Conservation (phyloP, 2,329 filamentous ascomycete genomes). For the Calonectria crousiana region DNA sequence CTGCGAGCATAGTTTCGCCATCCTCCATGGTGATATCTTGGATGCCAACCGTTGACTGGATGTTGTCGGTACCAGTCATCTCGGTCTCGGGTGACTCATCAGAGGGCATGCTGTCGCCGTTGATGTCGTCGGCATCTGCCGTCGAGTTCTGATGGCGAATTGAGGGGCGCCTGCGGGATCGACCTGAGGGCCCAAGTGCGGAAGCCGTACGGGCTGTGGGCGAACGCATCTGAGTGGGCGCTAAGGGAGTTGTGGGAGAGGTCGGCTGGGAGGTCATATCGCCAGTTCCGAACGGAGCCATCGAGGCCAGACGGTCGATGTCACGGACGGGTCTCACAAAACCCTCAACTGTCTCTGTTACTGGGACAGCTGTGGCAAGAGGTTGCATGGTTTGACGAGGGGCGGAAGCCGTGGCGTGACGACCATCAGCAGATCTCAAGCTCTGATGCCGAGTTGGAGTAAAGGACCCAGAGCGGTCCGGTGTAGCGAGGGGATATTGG, state of each 20-base stretch:
- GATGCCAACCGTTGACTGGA: conserved; percentile 86
- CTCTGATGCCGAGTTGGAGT: conserved; percentile 60
- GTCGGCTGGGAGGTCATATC: conserved; percentile 89
- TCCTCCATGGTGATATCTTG: conserved; percentile 86
- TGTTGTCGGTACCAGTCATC: conserved; percentile 83
- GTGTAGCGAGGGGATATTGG: conserved; percentile 38
- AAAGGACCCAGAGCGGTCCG: conserved; percentile 39
- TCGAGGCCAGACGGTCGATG: conserved; percentile 84
- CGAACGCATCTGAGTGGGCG: conserved; percentile 70
- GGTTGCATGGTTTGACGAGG: conserved; percentile 68
- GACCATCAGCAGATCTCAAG: conserved; percentile 64
- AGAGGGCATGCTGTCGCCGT: conserved; percentile 84
- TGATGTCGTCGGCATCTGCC: conserved; percentile 88
- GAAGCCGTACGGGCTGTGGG: conserved; percentile 67
- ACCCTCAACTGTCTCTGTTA: conserved; percentile 76
- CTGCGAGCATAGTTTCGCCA: conserved; percentile 82
- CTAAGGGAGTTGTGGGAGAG: conserved; percentile 87
- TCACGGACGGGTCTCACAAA: conserved; percentile 87
- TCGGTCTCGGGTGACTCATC: conserved; percentile 82
- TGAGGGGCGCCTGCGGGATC: conserved; percentile 79
- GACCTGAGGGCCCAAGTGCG: conserved; percentile 63
- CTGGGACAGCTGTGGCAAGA: conserved; percentile 74
- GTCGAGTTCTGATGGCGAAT: conserved; percentile 93
- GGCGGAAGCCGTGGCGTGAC: conserved; percentile 61
- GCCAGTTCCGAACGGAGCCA: conserved; percentile 76